Evolutionary conservation across 331 rosid species (phyloP).

Genomic region (Pyracantha coccinea): DNA sequence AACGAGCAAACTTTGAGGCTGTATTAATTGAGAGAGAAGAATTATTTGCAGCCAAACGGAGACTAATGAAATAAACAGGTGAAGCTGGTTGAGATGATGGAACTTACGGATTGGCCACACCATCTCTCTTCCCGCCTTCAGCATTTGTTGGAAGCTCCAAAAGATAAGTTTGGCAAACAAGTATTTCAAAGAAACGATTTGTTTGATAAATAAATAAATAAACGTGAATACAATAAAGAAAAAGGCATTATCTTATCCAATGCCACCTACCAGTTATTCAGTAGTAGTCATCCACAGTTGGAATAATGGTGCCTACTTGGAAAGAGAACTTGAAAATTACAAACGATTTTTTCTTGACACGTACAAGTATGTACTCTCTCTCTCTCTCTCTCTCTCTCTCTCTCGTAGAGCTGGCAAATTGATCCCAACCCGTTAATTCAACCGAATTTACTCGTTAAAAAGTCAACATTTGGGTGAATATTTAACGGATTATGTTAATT

Average conservation of each 20-base stretch:
- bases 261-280: neutral
- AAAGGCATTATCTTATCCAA: conserved; percentile 3
- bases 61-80: neutral
- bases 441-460: too few species aligned
- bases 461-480: too few species aligned
- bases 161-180: neutral
- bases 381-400: too few species aligned
- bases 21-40: neutral
- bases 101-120: conserved; percentile 50
- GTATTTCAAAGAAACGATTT: neutral
- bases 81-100: neutral
- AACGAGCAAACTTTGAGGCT: conserved; percentile 46
- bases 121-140: conserved; percentile 33
- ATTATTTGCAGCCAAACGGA: neutral
- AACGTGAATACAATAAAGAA: neutral
- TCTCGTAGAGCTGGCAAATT: too few species aligned
- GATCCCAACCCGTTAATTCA: too few species aligned
- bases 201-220: neutral
- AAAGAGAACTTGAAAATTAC: neutral
- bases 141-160: conserved; percentile 1
- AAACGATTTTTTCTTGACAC: neutral
- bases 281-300: neutral
- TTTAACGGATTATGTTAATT: too few species aligned
- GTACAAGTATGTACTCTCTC: too few species aligned
- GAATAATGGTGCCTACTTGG: neutral